phyloP scores from a whole-genome alignment of 2,329 filamentous ascomycete species.

The Penicillium concentricum region DNA sequence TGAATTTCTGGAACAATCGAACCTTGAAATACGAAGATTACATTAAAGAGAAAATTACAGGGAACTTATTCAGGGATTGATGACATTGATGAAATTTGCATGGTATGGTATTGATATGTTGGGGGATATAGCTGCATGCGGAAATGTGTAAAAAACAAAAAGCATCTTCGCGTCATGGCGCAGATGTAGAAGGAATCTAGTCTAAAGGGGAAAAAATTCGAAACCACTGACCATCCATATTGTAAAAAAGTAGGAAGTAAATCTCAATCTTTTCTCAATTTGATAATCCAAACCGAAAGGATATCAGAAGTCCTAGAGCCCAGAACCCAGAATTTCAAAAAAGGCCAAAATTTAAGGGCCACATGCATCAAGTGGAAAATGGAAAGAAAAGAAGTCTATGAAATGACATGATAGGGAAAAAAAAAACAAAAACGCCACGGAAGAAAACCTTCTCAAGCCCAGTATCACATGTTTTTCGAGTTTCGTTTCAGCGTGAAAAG shows the following conservation, averaged over 20 bases:
- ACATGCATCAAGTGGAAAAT: conserved; percentile 1
- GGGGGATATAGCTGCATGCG: conserved; percentile 11
- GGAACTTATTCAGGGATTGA: background rate
- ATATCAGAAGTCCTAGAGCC: conserved; percentile 17
- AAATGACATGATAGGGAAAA: background rate
- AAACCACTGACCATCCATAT: conserved; percentile 17
- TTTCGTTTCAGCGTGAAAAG: conserved; percentile 14
- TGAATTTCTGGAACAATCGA: background rate
- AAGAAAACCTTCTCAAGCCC: conserved; percentile 6
- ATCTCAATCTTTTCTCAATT: conserved; percentile 12
- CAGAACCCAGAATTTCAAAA: conserved; percentile 5
- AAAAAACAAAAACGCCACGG: conserved; percentile 6
- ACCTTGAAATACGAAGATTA: background rate
- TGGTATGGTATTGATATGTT: conserved; percentile 9
- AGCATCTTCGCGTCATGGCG: conserved; percentile 3
- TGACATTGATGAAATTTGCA: conserved; percentile 1
- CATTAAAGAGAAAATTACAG: background rate
- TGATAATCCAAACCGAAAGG: conserved; percentile 7
- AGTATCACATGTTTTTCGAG: conserved; percentile 10
- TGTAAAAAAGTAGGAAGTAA: conserved; percentile 4
- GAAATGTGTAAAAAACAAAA: conserved; percentile 3
- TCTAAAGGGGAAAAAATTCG: conserved; percentile 7
- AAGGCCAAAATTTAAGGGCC: background rate
- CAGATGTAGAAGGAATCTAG: conserved; percentile 4
- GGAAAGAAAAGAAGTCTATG: conserved; percentile 12